Base-by-base conservation (phyloP, 805 yeast species). In the Candida tibetensis region DNA sequence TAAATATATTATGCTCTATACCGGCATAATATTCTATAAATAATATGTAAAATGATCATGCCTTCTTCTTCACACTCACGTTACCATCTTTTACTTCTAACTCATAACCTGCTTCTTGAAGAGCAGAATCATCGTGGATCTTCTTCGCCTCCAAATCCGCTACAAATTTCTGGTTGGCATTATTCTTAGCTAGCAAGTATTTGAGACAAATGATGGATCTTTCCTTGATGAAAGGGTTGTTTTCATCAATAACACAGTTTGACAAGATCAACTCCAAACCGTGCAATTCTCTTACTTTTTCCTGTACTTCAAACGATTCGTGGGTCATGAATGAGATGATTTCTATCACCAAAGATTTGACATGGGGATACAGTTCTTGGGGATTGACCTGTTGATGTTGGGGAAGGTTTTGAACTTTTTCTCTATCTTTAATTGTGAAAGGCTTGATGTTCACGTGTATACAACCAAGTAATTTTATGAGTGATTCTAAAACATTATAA, bases 171-270 rank as follows among this genome's bases (percentile, higher is more conserved):
- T 91, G 97, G 57, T 91, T 93, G 32, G 66, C 69, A 3, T 47
- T 52, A 50, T 93, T 93, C 7, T 74, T 69, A 17, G 76, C 74
- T 12, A 91, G 60, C 22, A 89, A 60, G 43, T 80, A 81, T 51
- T 82, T 77, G 19, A 93, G 56, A 52, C 96, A 87, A 5, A 91
- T 62, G 23, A 93, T 85, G 1, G 95, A 75, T 42, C 91, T 66
- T 53, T 91, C 99, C 47, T 87, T 83, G 40, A 85, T 82, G 49
- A 74, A 91, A 0, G 97, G 98, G 57, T 93, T 95, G 55, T 85
- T 79, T 31, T 81, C 82, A 57, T 91, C 98, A 36, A 93, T 80
- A 28, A 84, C 77, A 63, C 97, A 90, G 45, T 82, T 83, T 5
- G 90, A 83, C 17, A 91, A 64, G 0, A 90, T 71, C 14, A 86